Conservation (phyloP, 306 rosid genomes). For the Malus fusca region DNA sequence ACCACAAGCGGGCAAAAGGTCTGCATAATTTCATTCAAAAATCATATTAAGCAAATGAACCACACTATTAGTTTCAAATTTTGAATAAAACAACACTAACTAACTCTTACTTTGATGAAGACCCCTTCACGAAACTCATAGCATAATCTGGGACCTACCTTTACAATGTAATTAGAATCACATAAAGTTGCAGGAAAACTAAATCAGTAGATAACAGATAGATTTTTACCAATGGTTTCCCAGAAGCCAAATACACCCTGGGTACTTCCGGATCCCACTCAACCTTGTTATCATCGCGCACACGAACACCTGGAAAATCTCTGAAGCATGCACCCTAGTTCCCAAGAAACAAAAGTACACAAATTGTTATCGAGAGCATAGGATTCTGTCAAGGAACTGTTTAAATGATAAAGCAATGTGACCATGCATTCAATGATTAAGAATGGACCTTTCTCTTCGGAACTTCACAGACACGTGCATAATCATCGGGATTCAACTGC, state of each 20-base stretch:
- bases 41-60: neutral
- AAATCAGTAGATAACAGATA: neutral
- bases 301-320: constrained; percentile 73
- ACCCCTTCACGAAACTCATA: constrained; percentile 52
- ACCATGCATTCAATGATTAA: neutral
- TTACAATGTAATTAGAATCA: neutral
- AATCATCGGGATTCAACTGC: constrained; percentile 50
- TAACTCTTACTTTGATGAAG: constrained; percentile 56
- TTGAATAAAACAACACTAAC: neutral
- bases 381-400: neutral
- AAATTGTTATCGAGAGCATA: neutral
- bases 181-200: neutral
- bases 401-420: neutral
- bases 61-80: too few species aligned
- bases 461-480: constrained; percentile 52
- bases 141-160: constrained; percentile 80
- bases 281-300: constrained; percentile 47
- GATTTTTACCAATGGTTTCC: constrained; percentile 67
- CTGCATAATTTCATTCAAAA: neutral
- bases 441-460: constrained; percentile 57
- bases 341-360: neutral
- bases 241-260: constrained; percentile 54
- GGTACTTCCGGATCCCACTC: constrained; percentile 51
- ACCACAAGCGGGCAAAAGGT: constrained; percentile 47
- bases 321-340: constrained; percentile 73